Evolutionary conservation across 305 asterid genomes (phyloP).

Genomic region (Fraxinus albicans): DNA sequence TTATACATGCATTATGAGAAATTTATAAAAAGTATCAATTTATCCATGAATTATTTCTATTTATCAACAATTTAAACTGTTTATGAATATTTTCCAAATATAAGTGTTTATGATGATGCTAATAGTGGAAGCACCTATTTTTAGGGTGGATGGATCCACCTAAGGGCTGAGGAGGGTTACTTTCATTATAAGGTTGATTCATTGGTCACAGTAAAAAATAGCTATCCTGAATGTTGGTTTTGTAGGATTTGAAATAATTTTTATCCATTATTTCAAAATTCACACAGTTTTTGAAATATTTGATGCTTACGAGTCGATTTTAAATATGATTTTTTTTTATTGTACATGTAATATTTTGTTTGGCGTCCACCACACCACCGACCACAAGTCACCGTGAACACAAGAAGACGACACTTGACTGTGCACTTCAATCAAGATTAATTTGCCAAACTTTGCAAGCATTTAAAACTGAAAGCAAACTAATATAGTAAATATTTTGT

Average conservation of each 20-base stretch:
- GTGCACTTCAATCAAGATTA: background rate
- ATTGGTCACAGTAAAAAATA: background rate
- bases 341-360: background rate
- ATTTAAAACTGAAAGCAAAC: background rate
- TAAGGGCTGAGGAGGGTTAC: background rate
- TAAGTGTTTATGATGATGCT: background rate
- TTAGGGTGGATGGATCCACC: background rate
- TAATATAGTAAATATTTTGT: background rate
- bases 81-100: background rate
- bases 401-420: background rate
- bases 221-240: background rate
- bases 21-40: too few relatives aligned
- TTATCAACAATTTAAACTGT: too few relatives aligned
- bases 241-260: too few relatives aligned
- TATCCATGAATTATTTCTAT: background rate
- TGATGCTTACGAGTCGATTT: background rate
- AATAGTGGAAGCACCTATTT: background rate
- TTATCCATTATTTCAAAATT: too few relatives aligned
- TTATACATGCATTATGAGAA: too few relatives aligned
- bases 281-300: too few relatives aligned
- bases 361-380: background rate
- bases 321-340: background rate
- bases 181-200: background rate
- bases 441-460: background rate
- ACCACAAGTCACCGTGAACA: background rate